Evolutionary conservation across 208 protist species (phyloP).

Genomic region (Wallacemonas sp.): DNA sequence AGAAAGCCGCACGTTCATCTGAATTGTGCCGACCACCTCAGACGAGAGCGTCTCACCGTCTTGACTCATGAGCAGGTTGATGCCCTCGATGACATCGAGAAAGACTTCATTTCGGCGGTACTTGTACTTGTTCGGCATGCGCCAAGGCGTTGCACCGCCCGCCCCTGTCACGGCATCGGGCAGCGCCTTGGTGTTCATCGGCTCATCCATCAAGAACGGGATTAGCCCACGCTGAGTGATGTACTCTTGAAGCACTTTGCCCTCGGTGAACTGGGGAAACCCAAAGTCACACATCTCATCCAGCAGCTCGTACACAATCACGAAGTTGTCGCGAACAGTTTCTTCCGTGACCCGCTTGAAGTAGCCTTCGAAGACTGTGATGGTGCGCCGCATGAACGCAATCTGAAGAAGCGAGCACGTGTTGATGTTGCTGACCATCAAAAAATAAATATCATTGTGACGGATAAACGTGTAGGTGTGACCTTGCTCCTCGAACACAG

Average conservation of each 20-base stretch:
- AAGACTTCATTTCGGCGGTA: constrained; percentile 98
- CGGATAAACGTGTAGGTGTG: constrained; percentile 95
- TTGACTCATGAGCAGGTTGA: constrained; percentile 95
- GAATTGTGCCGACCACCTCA: constrained; percentile 94
- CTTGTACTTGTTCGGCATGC: constrained; percentile 93
- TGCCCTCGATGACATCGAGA: constrained; percentile 97
- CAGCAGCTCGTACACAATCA: constrained; percentile 98
- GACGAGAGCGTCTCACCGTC: constrained; percentile 93
- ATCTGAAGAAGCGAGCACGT: constrained; percentile 93
- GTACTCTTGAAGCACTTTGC: constrained; percentile 95
- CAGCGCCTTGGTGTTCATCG: constrained; percentile 44
- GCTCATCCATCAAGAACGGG: constrained; percentile 34
- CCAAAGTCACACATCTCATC: constrained; percentile 99
- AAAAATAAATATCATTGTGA: constrained; percentile 94
- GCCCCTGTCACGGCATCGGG: constrained; percentile 89
- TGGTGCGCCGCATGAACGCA: constrained; percentile 93
- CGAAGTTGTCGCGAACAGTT: constrained; percentile 96
- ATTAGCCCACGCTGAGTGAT: constrained; percentile 92
- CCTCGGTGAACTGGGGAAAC: constrained; percentile 97
- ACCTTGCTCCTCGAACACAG: constrained; percentile 93
- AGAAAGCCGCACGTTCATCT: constrained; percentile 95
- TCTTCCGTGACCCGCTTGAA: constrained; percentile 96
- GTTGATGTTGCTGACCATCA: constrained; percentile 96
- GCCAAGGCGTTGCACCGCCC: constrained; percentile 95
- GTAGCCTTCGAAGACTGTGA: constrained; percentile 93